These are phyloP conservation scores for Parasitella parasitica DNA, from an alignment of 371 early-diverging fungal genomes.

Conservation along the genomic window DNA sequence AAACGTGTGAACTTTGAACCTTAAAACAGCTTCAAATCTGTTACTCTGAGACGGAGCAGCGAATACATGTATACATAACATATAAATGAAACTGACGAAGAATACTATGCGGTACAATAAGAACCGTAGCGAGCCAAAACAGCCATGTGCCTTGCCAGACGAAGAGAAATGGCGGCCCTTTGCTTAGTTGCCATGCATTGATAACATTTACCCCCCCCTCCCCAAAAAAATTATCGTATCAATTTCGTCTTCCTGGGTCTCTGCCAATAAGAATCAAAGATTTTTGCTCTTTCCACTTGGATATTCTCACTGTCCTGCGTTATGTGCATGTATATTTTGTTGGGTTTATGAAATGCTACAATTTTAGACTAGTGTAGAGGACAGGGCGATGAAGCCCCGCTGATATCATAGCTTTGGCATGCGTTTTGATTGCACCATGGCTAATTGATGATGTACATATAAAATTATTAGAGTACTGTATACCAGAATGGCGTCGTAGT, in stretches of 20 bases:
- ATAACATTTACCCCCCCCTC: neutral
- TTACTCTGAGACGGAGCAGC: too few species aligned
- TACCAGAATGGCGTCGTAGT: neutral
- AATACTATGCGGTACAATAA: too few species aligned
- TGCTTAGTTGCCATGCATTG: neutral
- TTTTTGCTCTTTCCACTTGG: neutral
- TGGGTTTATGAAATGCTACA: neutral
- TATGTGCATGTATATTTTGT: neutral
- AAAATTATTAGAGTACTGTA: too few species aligned
- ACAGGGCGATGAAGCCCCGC: too few species aligned
- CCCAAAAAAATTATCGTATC: neutral
- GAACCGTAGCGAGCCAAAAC: too few species aligned
- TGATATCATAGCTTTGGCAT: too few species aligned
- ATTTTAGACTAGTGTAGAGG: neutral
- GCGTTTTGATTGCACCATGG: too few species aligned
- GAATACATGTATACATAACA: too few species aligned
- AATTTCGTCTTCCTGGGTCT: neutral
- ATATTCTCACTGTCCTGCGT: slow-evolving; percentile 1
- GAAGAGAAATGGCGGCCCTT: too few species aligned
- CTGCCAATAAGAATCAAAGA: slow-evolving; percentile 1
- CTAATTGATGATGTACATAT: too few species aligned
- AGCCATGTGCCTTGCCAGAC: too few species aligned
- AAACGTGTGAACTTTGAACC: neutral
- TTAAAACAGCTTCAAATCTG: neutral
- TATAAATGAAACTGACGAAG: too few species aligned